Conservation (phyloP, 2,329 filamentous ascomycete genomes). For the Nemania sp. region DNA sequence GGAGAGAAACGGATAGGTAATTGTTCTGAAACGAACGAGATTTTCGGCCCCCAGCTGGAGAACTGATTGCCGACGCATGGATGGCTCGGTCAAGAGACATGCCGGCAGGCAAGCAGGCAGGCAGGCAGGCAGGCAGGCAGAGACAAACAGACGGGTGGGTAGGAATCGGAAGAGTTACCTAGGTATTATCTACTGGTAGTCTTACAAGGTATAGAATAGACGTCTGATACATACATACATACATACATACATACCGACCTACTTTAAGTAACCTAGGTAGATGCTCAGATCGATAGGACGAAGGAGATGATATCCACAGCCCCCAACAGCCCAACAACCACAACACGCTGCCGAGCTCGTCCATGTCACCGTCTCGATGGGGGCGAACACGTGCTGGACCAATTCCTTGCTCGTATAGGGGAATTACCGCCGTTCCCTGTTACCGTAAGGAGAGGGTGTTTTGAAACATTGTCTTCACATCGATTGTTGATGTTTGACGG, state of each 20-base stretch:
- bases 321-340: constrained; percentile 31
- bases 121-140: constrained; percentile 15
- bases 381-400: constrained; percentile 31
- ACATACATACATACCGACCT: no score
- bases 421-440: constrained; percentile 19
- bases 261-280: no score
- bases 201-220: no score
- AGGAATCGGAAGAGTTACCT: no score
- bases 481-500: background rate
- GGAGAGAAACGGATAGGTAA: constrained; percentile 10
- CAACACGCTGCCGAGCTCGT: constrained; percentile 4
- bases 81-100: constrained; percentile 15
- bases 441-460: constrained; percentile 15
- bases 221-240: no score
- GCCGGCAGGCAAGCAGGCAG: constrained; percentile 16
- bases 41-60: constrained; percentile 32
- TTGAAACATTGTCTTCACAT: constrained; percentile 23
- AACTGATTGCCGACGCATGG: constrained; percentile 14
- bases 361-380: constrained; percentile 19
- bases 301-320: background rate
- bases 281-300: background rate
- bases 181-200: no score
- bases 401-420: constrained; percentile 25
- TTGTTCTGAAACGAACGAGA: constrained; percentile 21
- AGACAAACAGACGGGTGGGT: no score